Evolutionary conservation across 2,329 filamentous ascomycete genomes (phyloP).

Genomic region (Xylariaceae sp.): DNA sequence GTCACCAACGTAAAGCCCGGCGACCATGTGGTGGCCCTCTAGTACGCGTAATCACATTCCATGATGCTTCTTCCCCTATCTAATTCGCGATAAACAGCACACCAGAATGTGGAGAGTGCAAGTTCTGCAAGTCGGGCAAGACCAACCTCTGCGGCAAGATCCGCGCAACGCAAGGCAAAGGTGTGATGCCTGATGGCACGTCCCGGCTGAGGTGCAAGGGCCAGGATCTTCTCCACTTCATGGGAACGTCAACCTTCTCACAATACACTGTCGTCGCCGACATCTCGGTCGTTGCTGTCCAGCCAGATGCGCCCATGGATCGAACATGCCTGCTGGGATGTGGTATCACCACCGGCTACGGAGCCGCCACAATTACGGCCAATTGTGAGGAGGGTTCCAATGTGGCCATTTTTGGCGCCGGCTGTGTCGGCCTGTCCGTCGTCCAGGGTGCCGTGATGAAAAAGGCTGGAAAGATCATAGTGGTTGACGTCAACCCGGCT

Average conservation of each 20-base stretch:
- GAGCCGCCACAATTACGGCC: constrained; percentile 88
- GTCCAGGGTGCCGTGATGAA: constrained; percentile 89
- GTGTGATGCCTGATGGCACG: constrained; percentile 96
- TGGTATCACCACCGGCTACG: constrained; percentile 97
- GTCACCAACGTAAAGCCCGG: constrained; percentile 92
- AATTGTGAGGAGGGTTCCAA: constrained; percentile 85
- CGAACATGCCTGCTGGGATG: constrained; percentile 93
- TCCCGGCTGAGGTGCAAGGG: constrained; percentile 92
- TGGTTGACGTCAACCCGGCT: constrained; percentile 69
- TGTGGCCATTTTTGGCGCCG: constrained; percentile 88
- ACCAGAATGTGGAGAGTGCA: constrained; percentile 95
- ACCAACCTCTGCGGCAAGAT: constrained; percentile 99
- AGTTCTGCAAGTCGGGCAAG: constrained; percentile 99
- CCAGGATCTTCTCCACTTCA: constrained; percentile 94
- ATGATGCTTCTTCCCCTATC: not conserved
- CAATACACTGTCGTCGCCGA: constrained; percentile 99
- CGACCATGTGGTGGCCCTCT: constrained; percentile 85
- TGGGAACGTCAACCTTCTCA: constrained; percentile 98
- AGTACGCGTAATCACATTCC: constrained; percentile 44
- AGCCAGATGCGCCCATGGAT: constrained; percentile 87
- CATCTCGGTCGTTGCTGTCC: constrained; percentile 94
- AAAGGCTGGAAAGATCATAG: constrained; percentile 71
- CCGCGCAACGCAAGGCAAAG: constrained; percentile 88
- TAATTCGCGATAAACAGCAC: constrained; percentile 53
- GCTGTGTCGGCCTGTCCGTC: constrained; percentile 91